phyloP scores from a whole-genome alignment of 2,329 filamentous ascomycete species.

The Phaeoacremonium minimum region DNA sequence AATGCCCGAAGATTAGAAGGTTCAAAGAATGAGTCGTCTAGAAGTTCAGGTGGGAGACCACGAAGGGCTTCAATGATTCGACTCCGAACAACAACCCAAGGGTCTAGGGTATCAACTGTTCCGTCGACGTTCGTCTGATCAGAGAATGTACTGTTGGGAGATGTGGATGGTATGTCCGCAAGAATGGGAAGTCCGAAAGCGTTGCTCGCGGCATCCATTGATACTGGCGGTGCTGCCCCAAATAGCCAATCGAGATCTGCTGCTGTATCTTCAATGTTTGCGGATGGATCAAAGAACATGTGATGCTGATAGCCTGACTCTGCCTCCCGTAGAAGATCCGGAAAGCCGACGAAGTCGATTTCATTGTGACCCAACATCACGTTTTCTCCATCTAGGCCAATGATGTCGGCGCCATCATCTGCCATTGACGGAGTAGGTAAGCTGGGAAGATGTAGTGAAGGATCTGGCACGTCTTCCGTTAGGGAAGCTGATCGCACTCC shows the following conservation, averaged over 20 bases:
- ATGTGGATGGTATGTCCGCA: neutral
- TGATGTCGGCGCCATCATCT: neutral
- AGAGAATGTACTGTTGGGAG: conserved; percentile 8
- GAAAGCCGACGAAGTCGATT: neutral
- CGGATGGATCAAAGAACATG: neutral
- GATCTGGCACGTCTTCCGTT: conserved; percentile 11
- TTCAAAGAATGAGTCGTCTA: conserved; percentile 17
- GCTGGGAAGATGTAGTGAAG: conserved; percentile 11
- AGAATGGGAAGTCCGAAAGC: neutral
- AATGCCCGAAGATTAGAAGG: conserved; percentile 15
- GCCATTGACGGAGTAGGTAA: neutral
- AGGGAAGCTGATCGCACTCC: conserved; percentile 14
- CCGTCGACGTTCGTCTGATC: conserved; percentile 2
- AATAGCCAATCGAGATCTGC: neutral
- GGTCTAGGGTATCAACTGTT: neutral
- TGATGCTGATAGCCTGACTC: neutral
- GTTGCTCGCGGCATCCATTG: neutral
- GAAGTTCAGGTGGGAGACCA: conserved; percentile 10
- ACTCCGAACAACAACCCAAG: conserved; percentile 13
- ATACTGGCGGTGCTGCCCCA: neutral
- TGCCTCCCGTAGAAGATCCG: neutral
- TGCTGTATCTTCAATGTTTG: neutral
- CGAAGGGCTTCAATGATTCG: conserved; percentile 13
- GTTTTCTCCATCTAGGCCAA: neutral
- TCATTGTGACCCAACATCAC: neutral